Percentiles rank a stretch among this genome's conserved stretches.
These are phyloP conservation scores for Berberis vulgaris DNA, from an alignment of 164 flowering plant species.

Conservation along the genomic window DNA sequence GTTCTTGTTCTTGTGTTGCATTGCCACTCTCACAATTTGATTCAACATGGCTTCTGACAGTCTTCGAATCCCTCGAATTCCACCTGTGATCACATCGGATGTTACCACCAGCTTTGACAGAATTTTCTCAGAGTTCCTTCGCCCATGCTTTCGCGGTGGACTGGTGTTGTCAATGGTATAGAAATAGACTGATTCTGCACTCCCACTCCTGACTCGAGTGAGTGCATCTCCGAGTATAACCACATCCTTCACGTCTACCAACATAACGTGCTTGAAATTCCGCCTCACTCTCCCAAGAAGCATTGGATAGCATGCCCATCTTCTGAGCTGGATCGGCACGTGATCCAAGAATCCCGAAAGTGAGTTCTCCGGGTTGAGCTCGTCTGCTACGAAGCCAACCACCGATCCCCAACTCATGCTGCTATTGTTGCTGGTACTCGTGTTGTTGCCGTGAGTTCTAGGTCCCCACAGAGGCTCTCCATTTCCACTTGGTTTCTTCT, in stretches of 20 bases:
- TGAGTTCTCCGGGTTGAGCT: constrained; percentile 80
- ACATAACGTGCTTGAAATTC: constrained; percentile 58
- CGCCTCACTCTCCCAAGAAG: constrained; percentile 66
- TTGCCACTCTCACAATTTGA: constrained; percentile 48
- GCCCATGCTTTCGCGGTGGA: neutral
- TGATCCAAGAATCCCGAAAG: constrained; percentile 64
- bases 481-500: neutral
- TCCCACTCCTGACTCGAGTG: constrained; percentile 38
- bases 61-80: constrained; percentile 53
- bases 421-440: neutral
- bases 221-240: constrained; percentile 54
- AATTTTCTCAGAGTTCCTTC: constrained; percentile 15
- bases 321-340: constrained; percentile 52
- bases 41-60: constrained; percentile 45
- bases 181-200: constrained; percentile 38
- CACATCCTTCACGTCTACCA: constrained; percentile 40
- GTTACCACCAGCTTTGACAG: constrained; percentile 6
- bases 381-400: constrained; percentile 61
- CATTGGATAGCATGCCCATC: constrained; percentile 96
- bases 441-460: constrained; percentile 13
- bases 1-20: constrained; percentile 26
- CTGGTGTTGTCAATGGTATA: too few relatives aligned
- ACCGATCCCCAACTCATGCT: constrained; percentile 60
- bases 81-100: constrained; percentile 54
- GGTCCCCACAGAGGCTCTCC: constrained; percentile 63